These are phyloP conservation scores for Astrephomene gubernaculifera DNA, from an alignment of 139 green algal genomes.

Conservation along the genomic window DNA sequence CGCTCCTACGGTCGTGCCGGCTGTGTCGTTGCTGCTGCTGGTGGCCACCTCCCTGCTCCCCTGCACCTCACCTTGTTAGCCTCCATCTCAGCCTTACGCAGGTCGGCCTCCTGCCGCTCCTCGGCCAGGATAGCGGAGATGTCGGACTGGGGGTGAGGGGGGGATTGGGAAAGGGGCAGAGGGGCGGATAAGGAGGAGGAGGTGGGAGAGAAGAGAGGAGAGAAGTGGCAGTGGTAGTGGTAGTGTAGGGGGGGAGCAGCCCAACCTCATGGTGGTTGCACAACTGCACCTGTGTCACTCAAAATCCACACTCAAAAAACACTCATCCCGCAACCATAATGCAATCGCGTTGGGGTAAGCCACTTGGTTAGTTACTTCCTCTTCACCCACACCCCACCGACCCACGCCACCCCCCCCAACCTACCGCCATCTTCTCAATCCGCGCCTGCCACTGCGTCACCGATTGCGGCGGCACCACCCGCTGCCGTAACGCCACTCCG, in stretches of 20 bases:
- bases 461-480: constrained; percentile 70
- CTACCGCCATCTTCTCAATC: constrained; percentile 69
- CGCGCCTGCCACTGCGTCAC: constrained; percentile 71
- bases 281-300: too few relatives aligned
- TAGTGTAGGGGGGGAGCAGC: too few relatives aligned
- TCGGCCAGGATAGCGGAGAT: constrained; percentile 69
- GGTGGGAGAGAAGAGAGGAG: not conserved
- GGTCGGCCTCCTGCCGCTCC: constrained; percentile 79
- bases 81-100: constrained; percentile 95
- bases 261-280: too few relatives aligned
- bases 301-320: too few relatives aligned
- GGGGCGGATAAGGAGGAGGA: not conserved
- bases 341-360: too few relatives aligned
- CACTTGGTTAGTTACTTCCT: too few relatives aligned
- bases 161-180: not conserved
- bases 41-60: too few relatives aligned
- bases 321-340: too few relatives aligned
- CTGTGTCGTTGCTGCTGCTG: too few relatives aligned
- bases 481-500: constrained; percentile 71
- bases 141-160: constrained; percentile 67
- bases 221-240: too few relatives aligned
- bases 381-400: not conserved
- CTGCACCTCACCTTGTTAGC: constrained; percentile 75
- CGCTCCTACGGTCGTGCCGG: too few relatives aligned
- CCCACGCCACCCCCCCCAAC: not conserved